These are phyloP conservation scores for Candida loeiensis DNA, from an alignment of 805 yeast genomes.

Conservation along the genomic window DNA sequence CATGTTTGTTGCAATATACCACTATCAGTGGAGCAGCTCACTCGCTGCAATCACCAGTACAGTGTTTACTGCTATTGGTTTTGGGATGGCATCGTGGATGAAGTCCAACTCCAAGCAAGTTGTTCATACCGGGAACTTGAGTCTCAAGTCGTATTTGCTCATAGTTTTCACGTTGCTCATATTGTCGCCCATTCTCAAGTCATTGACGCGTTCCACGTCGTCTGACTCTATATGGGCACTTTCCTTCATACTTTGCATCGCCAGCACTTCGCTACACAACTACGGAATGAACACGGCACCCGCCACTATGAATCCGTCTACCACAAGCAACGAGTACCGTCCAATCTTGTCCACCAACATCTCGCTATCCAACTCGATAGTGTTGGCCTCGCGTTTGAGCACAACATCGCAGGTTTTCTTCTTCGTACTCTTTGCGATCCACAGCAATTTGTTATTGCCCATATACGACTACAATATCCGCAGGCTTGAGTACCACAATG, in stretches of 20 bases:
- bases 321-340: constrained; percentile 20
- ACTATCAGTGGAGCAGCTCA: constrained; percentile 47
- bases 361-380: constrained; percentile 80
- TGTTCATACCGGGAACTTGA: constrained; percentile 10
- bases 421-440: constrained; percentile 71
- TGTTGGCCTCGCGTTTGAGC: constrained; percentile 80
- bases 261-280: constrained; percentile 66
- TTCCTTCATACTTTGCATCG: constrained; percentile 70
- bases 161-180: constrained; percentile 70
- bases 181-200: constrained; percentile 84
- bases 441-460: constrained; percentile 71
- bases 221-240: constrained; percentile 95
- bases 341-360: constrained; percentile 77
- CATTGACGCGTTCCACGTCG: constrained; percentile 83
- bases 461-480: constrained; percentile 61
- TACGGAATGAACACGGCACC: constrained; percentile 50
- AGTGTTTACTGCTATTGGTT: constrained; percentile 31
- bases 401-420: constrained; percentile 77
- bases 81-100: constrained; percentile 18
- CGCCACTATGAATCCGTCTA: constrained; percentile 5
- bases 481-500: constrained; percentile 25
- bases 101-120: constrained; percentile 14
- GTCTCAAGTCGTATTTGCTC: constrained; percentile 61
- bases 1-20: constrained; percentile 62
- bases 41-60: constrained; percentile 33